These are phyloP conservation scores for Strobilomyces echinocephalus DNA, from an alignment of 768 basidiomycete species.

Conservation along the genomic window DNA sequence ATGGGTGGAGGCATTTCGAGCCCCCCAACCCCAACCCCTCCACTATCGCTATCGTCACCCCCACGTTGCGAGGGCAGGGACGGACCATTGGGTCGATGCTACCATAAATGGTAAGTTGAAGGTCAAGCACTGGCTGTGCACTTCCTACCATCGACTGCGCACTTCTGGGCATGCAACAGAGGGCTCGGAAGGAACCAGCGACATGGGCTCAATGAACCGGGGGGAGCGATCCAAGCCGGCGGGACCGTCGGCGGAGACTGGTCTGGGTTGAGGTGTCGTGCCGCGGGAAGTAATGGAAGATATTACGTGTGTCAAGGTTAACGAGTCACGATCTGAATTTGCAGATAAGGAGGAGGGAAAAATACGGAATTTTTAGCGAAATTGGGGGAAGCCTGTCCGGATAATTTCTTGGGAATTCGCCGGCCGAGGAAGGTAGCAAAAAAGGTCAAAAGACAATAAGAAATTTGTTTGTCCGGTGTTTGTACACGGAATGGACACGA, in stretches of 20 bases:
- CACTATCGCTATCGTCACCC: background rate
- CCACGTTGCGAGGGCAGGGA: slow-evolving; percentile 9
- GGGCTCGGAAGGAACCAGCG: slow-evolving; percentile 16
- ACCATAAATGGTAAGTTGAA: slow-evolving; percentile 29
- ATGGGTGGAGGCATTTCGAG: background rate
- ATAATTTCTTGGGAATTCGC: slow-evolving; percentile 32
- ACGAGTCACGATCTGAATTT: slow-evolving; percentile 30
- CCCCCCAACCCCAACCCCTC: background rate
- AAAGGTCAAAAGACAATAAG: slow-evolving; percentile 45
- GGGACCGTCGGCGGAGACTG: slow-evolving; percentile 32
- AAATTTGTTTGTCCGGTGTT: slow-evolving; percentile 37
- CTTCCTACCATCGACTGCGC: background rate
- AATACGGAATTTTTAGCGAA: slow-evolving; percentile 31
- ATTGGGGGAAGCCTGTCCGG: slow-evolving; percentile 17
- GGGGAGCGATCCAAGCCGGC: slow-evolving; percentile 14
- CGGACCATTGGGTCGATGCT: slow-evolving; percentile 19
- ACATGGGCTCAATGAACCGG: slow-evolving; percentile 2
- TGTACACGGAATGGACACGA: slow-evolving; percentile 38
- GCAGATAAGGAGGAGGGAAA: slow-evolving; percentile 32
- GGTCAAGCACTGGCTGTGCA: slow-evolving; percentile 5
- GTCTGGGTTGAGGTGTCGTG: slow-evolving; percentile 11
- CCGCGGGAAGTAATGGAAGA: slow-evolving; percentile 32
- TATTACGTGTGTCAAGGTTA: slow-evolving; percentile 28
- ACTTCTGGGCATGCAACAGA: background rate
- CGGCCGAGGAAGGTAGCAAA: slow-evolving; percentile 29